Conservation (phyloP, 495 filamentous ascomycete species). For the Aspergillus bridgeri region DNA sequence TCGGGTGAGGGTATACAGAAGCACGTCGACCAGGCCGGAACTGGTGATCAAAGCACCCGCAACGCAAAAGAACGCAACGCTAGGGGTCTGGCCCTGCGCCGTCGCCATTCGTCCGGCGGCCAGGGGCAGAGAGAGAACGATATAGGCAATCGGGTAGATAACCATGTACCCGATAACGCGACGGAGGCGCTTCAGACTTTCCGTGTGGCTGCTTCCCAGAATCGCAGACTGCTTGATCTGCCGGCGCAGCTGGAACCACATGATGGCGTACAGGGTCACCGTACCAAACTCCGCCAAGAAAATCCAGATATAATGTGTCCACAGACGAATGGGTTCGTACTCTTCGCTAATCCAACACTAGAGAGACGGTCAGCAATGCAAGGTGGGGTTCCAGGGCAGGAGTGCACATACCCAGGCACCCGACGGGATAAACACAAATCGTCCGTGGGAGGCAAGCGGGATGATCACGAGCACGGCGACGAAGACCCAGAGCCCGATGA, state of each 20-base stretch:
- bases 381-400: background rate
- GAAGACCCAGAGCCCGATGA: slow-evolving; percentile 57
- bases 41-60: slow-evolving; percentile 71
- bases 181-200: slow-evolving; percentile 39
- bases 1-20: slow-evolving; percentile 70
- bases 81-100: slow-evolving; percentile 53
- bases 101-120: slow-evolving; percentile 65
- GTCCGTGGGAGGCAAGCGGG: slow-evolving; percentile 50
- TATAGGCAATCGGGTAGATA: slow-evolving; percentile 71
- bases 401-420: slow-evolving; percentile 55
- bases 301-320: slow-evolving; percentile 78
- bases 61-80: slow-evolving; percentile 59
- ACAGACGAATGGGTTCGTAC: slow-evolving; percentile 60
- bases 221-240: slow-evolving; percentile 41
- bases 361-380: background rate
- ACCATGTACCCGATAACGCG: slow-evolving; percentile 65
- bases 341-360: slow-evolving; percentile 69
- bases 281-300: slow-evolving; percentile 67
- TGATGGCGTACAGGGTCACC: slow-evolving; percentile 59
- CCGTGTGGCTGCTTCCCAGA: slow-evolving; percentile 33
- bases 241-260: slow-evolving; percentile 58
- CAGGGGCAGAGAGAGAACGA: slow-evolving; percentile 67
- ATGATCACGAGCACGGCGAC: slow-evolving; percentile 54
- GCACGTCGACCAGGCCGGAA: slow-evolving; percentile 70
- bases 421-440: slow-evolving; percentile 58